Evolutionary conservation across 2,329 filamentous ascomycete species (phyloP).

Genomic region (Botryosphaeria dothidea): DNA sequence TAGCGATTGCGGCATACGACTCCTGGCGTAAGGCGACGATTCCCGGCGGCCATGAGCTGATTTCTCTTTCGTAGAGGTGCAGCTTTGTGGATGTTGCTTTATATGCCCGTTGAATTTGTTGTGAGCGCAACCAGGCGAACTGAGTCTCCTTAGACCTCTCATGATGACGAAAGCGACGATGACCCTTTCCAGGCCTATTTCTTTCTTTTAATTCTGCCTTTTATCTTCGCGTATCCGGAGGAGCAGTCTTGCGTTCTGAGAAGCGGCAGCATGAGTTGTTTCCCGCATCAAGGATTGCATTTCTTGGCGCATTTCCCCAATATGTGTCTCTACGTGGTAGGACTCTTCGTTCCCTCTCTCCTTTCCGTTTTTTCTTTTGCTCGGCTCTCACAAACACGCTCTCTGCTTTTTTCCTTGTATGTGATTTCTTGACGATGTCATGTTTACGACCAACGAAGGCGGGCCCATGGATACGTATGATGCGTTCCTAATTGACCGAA

Average conservation of each 20-base stretch:
- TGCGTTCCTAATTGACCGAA: conserved; percentile 12
- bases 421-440: conserved; percentile 15
- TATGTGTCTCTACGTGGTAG: neutral
- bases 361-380: neutral
- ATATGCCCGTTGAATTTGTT: neutral
- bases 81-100: conserved; percentile 4
- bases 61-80: conserved; percentile 8
- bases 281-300: conserved; percentile 5
- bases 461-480: neutral
- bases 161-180: conserved; percentile 19
- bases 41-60: neutral
- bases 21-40: conserved; percentile 15
- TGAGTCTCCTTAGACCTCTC: neutral
- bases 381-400: neutral
- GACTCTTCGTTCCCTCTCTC: neutral
- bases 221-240: neutral
- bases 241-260: neutral
- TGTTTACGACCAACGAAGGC: conserved; percentile 14
- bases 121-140: neutral
- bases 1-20: conserved; percentile 15
- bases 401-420: conserved; percentile 10
- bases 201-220: conserved; percentile 7
- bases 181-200: conserved; percentile 2
- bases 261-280: conserved; percentile 13
- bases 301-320: neutral